These are phyloP conservation scores for Terfezia claveryi DNA, from an alignment of 495 filamentous ascomycete species.

Conservation along the genomic window DNA sequence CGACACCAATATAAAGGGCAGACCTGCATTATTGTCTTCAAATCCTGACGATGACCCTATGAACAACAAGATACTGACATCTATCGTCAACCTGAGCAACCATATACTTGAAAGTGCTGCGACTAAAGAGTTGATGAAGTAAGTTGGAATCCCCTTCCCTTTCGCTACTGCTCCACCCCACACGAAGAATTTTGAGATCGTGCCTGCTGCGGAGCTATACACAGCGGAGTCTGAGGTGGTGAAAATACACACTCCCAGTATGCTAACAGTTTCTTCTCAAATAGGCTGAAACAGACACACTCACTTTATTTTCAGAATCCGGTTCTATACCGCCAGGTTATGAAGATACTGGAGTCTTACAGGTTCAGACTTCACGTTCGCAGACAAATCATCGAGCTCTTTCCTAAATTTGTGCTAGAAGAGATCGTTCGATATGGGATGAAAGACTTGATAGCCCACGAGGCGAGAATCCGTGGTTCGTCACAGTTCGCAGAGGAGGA, in stretches of 20 bases:
- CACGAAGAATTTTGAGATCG: neutral
- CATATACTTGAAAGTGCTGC: conserved; percentile 17
- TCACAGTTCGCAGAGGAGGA: neutral
- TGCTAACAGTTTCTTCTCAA: too few relatives aligned
- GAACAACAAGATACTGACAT: conserved; percentile 17
- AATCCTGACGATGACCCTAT: conserved; percentile 15
- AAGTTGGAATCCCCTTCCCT: conserved; percentile 1
- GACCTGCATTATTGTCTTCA: conserved; percentile 12
- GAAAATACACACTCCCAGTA: neutral
- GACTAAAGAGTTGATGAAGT: conserved; percentile 19
- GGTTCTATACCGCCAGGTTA: conserved; percentile 58
- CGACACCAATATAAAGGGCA: conserved; percentile 14
- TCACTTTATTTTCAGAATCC: conserved; percentile 51
- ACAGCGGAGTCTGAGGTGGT: conserved; percentile 2
- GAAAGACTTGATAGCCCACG: neutral
- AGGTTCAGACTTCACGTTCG: conserved; percentile 69
- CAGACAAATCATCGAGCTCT: conserved; percentile 75
- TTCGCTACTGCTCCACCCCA: neutral
- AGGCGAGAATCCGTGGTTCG: neutral
- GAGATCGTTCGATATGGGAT: conserved; percentile 36
- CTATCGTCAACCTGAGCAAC: conserved; percentile 19
- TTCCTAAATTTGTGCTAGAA: conserved; percentile 70
- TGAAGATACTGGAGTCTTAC: conserved; percentile 69
- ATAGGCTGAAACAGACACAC: conserved; percentile 41
- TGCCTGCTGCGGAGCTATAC: neutral